These are phyloP conservation scores for Dothistroma septosporum DNA, from an alignment of 2,329 filamentous ascomycete species.

Conservation along the genomic window DNA sequence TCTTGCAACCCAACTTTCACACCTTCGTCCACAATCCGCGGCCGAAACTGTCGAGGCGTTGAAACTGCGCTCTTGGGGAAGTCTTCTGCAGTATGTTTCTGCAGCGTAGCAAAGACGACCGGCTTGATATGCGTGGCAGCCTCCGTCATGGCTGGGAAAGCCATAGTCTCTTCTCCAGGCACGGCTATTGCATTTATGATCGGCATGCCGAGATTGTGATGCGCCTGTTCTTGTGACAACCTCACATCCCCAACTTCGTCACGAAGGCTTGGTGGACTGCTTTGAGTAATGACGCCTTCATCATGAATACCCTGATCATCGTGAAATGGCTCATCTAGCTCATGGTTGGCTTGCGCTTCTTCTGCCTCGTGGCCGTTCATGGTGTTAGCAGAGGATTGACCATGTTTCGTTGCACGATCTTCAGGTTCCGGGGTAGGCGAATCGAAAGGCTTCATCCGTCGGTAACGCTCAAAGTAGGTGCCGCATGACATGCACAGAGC, in stretches of 20 bases:
- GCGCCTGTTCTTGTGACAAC: background rate
- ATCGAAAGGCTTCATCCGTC: conserved; percentile 27
- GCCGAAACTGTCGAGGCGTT: background rate
- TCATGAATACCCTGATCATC: background rate
- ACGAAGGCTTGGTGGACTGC: background rate
- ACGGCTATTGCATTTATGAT: background rate
- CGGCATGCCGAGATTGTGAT: background rate
- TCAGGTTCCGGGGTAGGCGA: conserved; percentile 17
- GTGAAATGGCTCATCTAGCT: background rate
- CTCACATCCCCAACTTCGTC: background rate
- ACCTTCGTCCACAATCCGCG: background rate
- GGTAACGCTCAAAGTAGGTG: conserved; percentile 30
- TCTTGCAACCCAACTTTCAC: background rate
- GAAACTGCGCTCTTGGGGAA: background rate
- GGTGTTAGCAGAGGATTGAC: background rate
- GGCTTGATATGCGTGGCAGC: background rate
- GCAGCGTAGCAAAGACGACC: background rate
- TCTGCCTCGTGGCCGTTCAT: background rate
- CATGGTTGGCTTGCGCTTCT: background rate
- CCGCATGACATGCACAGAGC: conserved; percentile 31
- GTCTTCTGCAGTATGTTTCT: background rate
- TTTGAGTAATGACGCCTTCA: background rate
- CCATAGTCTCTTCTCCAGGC: background rate
- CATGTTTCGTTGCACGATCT: background rate
- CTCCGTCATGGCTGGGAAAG: background rate